phyloP scores from a whole-genome alignment of 129 eudicot species.

The Silybum marianum region DNA sequence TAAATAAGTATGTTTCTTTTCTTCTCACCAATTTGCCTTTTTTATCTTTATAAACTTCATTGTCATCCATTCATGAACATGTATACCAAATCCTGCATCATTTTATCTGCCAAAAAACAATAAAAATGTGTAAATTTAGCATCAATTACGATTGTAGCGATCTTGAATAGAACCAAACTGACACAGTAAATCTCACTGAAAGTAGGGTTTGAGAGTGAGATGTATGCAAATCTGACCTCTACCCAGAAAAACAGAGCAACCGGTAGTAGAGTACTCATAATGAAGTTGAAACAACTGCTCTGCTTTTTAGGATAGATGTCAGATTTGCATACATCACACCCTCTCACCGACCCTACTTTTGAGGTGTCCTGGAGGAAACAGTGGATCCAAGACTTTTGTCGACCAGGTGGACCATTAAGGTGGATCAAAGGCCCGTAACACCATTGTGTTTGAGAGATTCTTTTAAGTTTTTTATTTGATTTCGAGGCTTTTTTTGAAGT shows the following conservation, averaged over 20 bases:
- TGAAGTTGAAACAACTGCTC: background rate
- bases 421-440: background rate
- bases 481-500: no score
- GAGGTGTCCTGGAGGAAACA: background rate
- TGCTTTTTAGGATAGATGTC: background rate
- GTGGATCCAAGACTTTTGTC: background rate
- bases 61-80: conserved; percentile 35
- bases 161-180: background rate
- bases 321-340: background rate
- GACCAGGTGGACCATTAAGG: background rate
- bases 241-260: background rate
- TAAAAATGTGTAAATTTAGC: background rate
- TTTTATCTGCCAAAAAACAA: conserved; percentile 29
- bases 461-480: no score
- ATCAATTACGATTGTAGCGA: background rate
- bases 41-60: conserved; percentile 18
- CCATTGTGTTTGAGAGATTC: no score
- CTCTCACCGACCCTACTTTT: no score
- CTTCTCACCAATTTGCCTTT: conserved; percentile 17
- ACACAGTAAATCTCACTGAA: background rate
- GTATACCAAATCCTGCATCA: conserved; percentile 32
- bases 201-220: background rate
- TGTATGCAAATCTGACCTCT: background rate
- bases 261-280: background rate
- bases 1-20: conserved; percentile 24